Evolutionary conservation across 169 alveolate species (phyloP), one percentile per base, ranked within the genome.

Genomic region (Eimeria zaria): DNA sequence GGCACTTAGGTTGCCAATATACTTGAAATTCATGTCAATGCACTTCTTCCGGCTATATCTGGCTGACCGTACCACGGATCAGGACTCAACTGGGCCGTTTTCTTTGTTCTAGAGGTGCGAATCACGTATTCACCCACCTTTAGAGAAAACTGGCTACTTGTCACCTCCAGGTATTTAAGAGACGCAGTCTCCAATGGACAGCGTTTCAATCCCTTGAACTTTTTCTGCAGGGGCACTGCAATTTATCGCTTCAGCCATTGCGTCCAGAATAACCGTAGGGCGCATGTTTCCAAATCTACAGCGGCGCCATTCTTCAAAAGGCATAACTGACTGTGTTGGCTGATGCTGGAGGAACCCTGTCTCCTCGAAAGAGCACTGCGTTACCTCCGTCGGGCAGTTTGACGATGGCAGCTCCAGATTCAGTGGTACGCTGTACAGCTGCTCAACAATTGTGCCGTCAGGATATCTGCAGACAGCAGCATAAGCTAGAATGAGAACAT

Each of bases 241-340:
- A 6, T 30, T 16, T 12, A 53, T 33, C 33, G 18, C 41, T 51
- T 87, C 62, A 44, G 11, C 64, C 78, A 64, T 30, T 5, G 46
- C 20, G 51, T 62, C 93, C 27, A 87, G 36, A 87, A 60, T 87
- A 3, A 87, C 81, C 24, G 93, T 48, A 33, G 93, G 93, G 55
- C 81, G 93, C 93, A 87, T 87, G 46, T 87, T 87, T 48, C 93
- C 93, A 87, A 87, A 87, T 9, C 93, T 36, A 60, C 81, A 36
- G 67, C 58, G 73, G 60, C 93, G 93, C 93, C 93, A 87, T 55
- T 87, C 93, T n/a, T 87, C 93, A 51, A 87, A 87, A 87, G 93
- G 24, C 30, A 87, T 48, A 62, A 87, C 58, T 30, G 93, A 48
- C 93, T 87, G 64, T 41, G 60, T 62, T 22, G 93, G 93, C 81